Evolutionary conservation across 2,329 filamentous ascomycete species (phyloP).

Genomic region (Xylaria arbuscula): DNA sequence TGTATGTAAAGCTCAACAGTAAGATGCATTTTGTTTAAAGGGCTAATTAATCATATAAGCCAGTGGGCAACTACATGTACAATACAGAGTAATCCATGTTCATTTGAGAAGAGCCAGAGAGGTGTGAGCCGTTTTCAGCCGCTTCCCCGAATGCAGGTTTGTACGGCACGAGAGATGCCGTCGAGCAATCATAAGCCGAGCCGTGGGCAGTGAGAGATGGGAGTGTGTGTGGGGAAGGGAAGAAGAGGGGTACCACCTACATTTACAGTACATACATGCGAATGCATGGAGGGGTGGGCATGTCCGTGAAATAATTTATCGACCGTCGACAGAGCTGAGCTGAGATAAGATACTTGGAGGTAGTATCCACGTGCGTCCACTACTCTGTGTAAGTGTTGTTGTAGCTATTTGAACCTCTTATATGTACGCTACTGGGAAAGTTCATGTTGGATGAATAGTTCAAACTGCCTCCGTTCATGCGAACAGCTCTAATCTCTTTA

Average conservation of each 20-base stretch:
- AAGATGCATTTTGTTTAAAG: no score
- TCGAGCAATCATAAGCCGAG: constrained; percentile 23
- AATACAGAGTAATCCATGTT: not conserved
- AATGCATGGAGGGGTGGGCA: constrained; percentile 24
- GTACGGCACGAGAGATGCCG: constrained; percentile 21
- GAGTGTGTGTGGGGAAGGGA: constrained; percentile 11
- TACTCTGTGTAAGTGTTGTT: not conserved
- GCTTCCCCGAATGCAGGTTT: constrained; percentile 25
- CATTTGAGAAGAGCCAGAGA: constrained; percentile 30
- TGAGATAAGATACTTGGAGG: not conserved
- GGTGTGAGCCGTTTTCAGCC: constrained; percentile 27
- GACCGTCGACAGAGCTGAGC: constrained; percentile 33
- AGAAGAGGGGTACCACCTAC: not conserved
- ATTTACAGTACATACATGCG: not conserved
- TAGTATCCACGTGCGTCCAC: not conserved
- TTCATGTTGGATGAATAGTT: no score
- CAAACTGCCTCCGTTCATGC: no score
- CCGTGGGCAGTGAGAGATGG: not conserved
- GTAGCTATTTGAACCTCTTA: no score
- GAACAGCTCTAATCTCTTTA: not conserved
- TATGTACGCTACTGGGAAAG: no score
- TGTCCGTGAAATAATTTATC: constrained; percentile 24
- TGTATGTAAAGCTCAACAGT: no score
- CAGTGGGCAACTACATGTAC: no score
- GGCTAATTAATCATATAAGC: no score